Evolutionary conservation across 2,329 filamentous ascomycete species (phyloP), one percentile per base, ranked within the genome.

Genomic region (Penicillium sp.): DNA sequence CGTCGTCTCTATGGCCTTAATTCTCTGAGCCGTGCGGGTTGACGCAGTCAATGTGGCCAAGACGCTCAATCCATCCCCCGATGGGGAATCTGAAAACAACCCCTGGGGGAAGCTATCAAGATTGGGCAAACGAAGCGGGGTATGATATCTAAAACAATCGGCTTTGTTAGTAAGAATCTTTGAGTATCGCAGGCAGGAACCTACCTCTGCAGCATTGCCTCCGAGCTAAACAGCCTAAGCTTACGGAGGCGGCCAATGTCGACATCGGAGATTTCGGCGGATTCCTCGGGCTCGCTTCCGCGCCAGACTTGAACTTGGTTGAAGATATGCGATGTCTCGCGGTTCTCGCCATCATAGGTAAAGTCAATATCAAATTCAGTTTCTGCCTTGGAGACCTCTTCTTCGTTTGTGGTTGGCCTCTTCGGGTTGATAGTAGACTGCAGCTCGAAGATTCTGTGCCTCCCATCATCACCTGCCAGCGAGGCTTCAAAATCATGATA

Each of bases 51-150:
- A 67, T 2, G 79, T 72, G 30, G 79, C 50, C 61, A 54, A 66
- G 39, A 63, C 67, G 47, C 45, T 73, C 51, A 47, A 71, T 70
- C 41, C 82, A 41, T 48, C 55, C 59, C 45, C 41, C 59, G 55
- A 42, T 41, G 72, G 52, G 15, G 34, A 59, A 35, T 71, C 65
- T 12, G 72, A 59, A 61, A 89, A 87, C 37, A 95, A 82, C 18
- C 70, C 52, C n/a, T 49, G 68, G 1, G 92, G 92, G 57, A 85
- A 95, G 60, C 87, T 94, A 57, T 92, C 81, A 22, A 94, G 73
- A 17, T 89, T 57, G 1, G 90, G 88, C 55, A 88, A 92, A 1
- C 75, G 68, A 6, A 90, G 70, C 13, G 58, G 48, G 20, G 60
- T 59, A 26, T 60, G 42, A 41, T 60, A 66, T 33, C 64, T 68